Evolutionary conservation across 805 yeast genomes (phyloP), one percentile per base, ranked within the genome.

Genomic region (Candida sphagnicola): DNA sequence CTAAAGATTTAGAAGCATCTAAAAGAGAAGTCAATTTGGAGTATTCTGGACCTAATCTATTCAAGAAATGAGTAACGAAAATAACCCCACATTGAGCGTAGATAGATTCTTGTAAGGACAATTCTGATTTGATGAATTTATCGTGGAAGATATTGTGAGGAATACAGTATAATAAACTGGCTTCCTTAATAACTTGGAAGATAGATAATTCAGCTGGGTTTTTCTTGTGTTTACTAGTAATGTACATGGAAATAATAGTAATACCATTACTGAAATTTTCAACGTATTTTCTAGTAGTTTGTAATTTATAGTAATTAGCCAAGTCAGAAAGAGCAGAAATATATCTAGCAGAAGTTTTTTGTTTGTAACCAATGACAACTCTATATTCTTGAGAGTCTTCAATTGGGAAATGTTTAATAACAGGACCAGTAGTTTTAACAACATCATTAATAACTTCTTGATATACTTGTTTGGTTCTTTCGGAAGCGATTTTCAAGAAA

Each of bases 1-100:
- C 77, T 45, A 79, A 70, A 46, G 80, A 75, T 55, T 75, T 74
- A 34, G 76, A 64, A 21, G 80, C 70, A 48, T 80, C 83, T 42
- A 90, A 71, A 44, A 89, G 70, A 24, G 73, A 65, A 43, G 78
- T 62, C 55, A 91, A 72, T 33, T 87, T 75, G 49, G 72, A 77
- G 62, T 85, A 90, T 63, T 90, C 97, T 2, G 95, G 80, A 21
- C 98, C 97, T 56, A 91, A 74, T 57, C 98, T 77, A 70, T 93
- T 93, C 62, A 91, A 75, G 68, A 91, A 93, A 65, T 93, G 98
- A 25, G 95, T 83, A 36, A 88, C 95, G 58, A 93, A 91, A 44
- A 88, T 85, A 32, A 85, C 83, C 52, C 91, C 95, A 61, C 89
- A 84, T 61, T 91, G 98, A 32, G 97, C 95, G 59, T 93, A 93